Base-by-base conservation (phyloP, 148 eudicot species). In the Linanthus parryae region DNA sequence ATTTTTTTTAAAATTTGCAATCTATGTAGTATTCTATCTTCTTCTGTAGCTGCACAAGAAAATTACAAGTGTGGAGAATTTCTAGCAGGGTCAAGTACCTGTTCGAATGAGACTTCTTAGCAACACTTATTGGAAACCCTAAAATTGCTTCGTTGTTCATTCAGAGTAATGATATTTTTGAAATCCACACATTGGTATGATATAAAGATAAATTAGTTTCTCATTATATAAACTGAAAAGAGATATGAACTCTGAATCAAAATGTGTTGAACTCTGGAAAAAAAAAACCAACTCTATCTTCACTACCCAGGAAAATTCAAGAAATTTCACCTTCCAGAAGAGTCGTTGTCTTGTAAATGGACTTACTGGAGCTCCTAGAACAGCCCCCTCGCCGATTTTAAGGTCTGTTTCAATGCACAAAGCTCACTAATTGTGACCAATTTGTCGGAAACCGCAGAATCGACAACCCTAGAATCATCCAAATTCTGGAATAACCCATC, bases 61-160 rank as follows among this genome's bases (percentile, higher is more conserved):
- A 84, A 67, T 81, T 66, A 67, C 98, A 84, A 46, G 69, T 62
- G 47, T 43, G 81, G 63, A 92, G 71, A 59, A 87, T 73, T 44
- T 84, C 80, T 50, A 87, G 76, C 79, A 92, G 78, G 21, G 94
- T 81, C 46, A 56, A 56, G 71, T 58, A 71, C 95, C 97, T 90
- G 88, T 48, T 62, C 31, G 57, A 65, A 50, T 46, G 58, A 14
- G 62, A 61, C 25, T 27, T 73, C 20, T 67, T 24, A 59, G 34
- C 5, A 31, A 5, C n/a, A n/a, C n/a, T n/a, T n/a, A n/a, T n/a
- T n/a, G n/a, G n/a, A n/a, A n/a, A n/a, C n/a, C n/a, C n/a, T n/a
- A n/a, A n/a, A n/a, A n/a, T n/a, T n/a, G n/a, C n/a, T n/a, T n/a
- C n/a, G n/a, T n/a, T n/a, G n/a, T n/a, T n/a, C n/a, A n/a, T n/a